Evolutionary conservation across 1,284 basidiomycete genomes (phyloP).

Genomic region (Ganoderma boninense): DNA sequence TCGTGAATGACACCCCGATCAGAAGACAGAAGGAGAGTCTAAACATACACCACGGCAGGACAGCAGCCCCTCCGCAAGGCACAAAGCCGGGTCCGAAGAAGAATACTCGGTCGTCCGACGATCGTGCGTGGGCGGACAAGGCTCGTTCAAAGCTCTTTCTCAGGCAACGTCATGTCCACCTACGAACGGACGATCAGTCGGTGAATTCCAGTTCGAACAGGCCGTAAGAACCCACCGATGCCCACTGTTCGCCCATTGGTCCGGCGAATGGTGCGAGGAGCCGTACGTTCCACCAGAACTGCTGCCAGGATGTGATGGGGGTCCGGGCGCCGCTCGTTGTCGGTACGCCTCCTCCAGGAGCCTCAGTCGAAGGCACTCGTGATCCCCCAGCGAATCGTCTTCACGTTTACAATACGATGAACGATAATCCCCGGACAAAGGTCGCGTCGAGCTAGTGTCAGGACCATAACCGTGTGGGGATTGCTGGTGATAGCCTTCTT

Average conservation of each 20-base stretch:
- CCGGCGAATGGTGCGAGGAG: conserved; percentile 19
- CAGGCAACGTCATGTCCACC: conserved; percentile 8
- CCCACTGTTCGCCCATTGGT: conserved; percentile 23
- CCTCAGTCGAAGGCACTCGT: conserved; percentile 29
- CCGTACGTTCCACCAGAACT: conserved; percentile 11
- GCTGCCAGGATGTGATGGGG: not conserved
- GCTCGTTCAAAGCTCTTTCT: not conserved
- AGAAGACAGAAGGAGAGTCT: not conserved
- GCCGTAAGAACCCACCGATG: conserved; percentile 16
- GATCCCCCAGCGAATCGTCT: conserved; percentile 19
- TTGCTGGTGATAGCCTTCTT: conserved; percentile 7
- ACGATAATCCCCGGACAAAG: conserved; percentile 18
- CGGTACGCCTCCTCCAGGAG: conserved; percentile 29
- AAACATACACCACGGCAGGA: not conserved
- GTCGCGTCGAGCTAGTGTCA: conserved; percentile 8
- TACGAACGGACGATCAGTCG: not conserved
- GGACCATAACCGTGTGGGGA: conserved; percentile 14
- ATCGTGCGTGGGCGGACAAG: not conserved
- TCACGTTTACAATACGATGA: conserved; percentile 25
- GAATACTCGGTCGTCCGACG: not conserved
- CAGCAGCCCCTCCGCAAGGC: not conserved
- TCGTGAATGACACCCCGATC: not conserved
- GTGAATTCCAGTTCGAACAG: not conserved
- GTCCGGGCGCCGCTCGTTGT: conserved; percentile 7
- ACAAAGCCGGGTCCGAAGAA: not conserved